These are phyloP conservation scores for Ganoderma multipileum DNA, from an alignment of 1,284 basidiomycete species.

Conservation along the genomic window DNA sequence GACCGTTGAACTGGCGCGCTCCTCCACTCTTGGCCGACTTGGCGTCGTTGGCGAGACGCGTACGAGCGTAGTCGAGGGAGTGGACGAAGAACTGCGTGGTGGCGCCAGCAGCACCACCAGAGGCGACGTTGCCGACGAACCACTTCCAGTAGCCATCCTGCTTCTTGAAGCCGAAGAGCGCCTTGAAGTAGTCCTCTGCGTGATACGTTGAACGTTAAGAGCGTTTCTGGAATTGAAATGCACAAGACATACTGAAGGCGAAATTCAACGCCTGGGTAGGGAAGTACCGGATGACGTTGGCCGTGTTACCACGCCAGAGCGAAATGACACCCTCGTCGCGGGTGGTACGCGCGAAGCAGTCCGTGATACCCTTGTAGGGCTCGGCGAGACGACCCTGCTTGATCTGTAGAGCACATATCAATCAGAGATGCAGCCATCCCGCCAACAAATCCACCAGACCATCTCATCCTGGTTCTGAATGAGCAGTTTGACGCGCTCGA, in stretches of 20 bases:
- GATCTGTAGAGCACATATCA: slow-evolving; percentile 62
- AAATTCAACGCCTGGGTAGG: slow-evolving; percentile 97
- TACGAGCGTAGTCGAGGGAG: slow-evolving; percentile 97
- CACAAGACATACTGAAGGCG: slow-evolving; percentile 80
- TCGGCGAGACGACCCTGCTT: slow-evolving; percentile 93
- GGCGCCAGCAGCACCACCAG: slow-evolving; percentile 97
- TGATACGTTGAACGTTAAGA: slow-evolving; percentile 35
- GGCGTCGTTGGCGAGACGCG: slow-evolving; percentile 96
- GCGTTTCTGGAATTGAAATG: background rate
- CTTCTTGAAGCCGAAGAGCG: slow-evolving; percentile 92
- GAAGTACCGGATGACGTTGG: slow-evolving; percentile 99
- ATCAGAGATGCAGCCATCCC: slow-evolving; percentile 11
- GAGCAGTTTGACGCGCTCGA: slow-evolving; percentile 98
- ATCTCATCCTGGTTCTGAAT: slow-evolving; percentile 98
- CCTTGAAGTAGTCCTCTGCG: slow-evolving; percentile 96
- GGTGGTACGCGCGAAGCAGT: slow-evolving; percentile 91
- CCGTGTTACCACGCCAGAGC: slow-evolving; percentile 96
- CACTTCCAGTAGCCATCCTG: slow-evolving; percentile 88
- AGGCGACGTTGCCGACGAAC: slow-evolving; percentile 93
- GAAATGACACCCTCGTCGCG: slow-evolving; percentile 90
- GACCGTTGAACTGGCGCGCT: slow-evolving; percentile 93
- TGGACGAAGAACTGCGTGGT: slow-evolving; percentile 97
- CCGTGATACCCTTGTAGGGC: slow-evolving; percentile 93
- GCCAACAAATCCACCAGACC: slow-evolving; percentile 49
- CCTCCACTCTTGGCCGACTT: slow-evolving; percentile 94